Evolutionary conservation across 352 stramenopile genomes (phyloP), one percentile per base, ranked within the genome.

Genomic region (Lagenidium giganteum): DNA sequence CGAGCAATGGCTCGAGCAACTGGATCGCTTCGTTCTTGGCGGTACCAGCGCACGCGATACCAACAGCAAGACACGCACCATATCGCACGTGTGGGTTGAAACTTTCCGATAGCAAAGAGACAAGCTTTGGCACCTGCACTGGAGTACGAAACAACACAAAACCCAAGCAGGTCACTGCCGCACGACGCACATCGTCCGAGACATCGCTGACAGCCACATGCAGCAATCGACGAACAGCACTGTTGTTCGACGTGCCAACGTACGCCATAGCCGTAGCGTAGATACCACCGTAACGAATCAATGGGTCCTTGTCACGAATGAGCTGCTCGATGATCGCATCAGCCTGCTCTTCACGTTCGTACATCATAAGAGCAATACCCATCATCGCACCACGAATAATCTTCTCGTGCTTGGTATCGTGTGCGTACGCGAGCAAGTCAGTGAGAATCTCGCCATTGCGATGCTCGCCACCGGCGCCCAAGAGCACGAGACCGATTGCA

Each of bases 11-110:
- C 61, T 98, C 91, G 16, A 99, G 70, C 43, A 99, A 70, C 28
- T 97, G 86, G 44, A 99, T 91, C 28, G 95, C 96, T 64, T 99
- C 95, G 42, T 95, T 80, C 69, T 98, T 95, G n/a, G 91, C 96
- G 7, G 95, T 97, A 35, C 95, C 96, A 23, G 96, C 92, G 67
- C 96, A 98, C 14, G 96, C 95, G 63, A 99, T 98, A 27, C 96
- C 97, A 7, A 99, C 93, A 2, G 97, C 96, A 47, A 99, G 96
- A 68, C 96, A 99, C 47, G 96, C 95, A 11, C 96, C 97, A 67
- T 99, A 99, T 33, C 97, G 92, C 24, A 99, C 96, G 73, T 99
- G 96, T 28, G 97, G 95, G 73, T 99, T 99, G 72, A 99, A 99
- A 54, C 86, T 98, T 56, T 99, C 97, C 2, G 97, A 82, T n/a